Percentiles rank a stretch among this genome's conserved stretches.
These are phyloP conservation scores for Hypoxylon intermedium DNA, from an alignment of 495 filamentous ascomycete species.

Conservation along the genomic window DNA sequence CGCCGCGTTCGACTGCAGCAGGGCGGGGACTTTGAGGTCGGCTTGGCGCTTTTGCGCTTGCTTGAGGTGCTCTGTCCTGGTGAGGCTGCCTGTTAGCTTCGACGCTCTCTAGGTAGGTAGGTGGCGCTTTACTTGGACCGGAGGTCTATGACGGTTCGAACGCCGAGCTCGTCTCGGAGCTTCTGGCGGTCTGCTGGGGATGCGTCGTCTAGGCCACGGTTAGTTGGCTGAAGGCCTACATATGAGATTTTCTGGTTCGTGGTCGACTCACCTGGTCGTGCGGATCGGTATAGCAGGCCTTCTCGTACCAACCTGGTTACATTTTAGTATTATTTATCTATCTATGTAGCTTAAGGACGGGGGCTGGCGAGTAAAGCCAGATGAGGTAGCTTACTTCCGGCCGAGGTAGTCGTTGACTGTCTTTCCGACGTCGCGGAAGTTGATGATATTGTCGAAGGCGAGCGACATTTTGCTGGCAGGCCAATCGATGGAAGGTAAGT, in stretches of 20 bases:
- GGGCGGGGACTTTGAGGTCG: slow-evolving; percentile 47
- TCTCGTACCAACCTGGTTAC: too few species aligned
- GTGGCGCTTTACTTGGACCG: slow-evolving; percentile 67
- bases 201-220: slow-evolving; percentile 65
- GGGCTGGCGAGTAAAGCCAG: background rate
- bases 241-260: background rate
- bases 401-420: slow-evolving; percentile 68
- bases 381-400: slow-evolving; percentile 53
- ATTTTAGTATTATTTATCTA: slow-evolving; percentile 46
- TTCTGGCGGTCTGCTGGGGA: slow-evolving; percentile 66
- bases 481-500: background rate
- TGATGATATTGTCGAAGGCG: slow-evolving; percentile 72
- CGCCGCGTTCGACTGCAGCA: slow-evolving; percentile 52
- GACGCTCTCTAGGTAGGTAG: background rate
- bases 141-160: slow-evolving; percentile 78
- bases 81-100: slow-evolving; percentile 7
- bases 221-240: background rate
- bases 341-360: background rate
- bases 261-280: slow-evolving; percentile 66
- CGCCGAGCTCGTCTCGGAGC: slow-evolving; percentile 66
- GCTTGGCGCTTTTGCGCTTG: slow-evolving; percentile 68
- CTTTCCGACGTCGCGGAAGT: slow-evolving; percentile 85
- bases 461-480: slow-evolving; percentile 26
- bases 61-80: slow-evolving; percentile 74
- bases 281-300: slow-evolving; percentile 76